A percentile compares a stretch with the other conserved stretches of the same genome.
phyloP scores from a whole-genome alignment of 2,329 filamentous ascomycete genomes.

The Geosmithia morbida region DNA sequence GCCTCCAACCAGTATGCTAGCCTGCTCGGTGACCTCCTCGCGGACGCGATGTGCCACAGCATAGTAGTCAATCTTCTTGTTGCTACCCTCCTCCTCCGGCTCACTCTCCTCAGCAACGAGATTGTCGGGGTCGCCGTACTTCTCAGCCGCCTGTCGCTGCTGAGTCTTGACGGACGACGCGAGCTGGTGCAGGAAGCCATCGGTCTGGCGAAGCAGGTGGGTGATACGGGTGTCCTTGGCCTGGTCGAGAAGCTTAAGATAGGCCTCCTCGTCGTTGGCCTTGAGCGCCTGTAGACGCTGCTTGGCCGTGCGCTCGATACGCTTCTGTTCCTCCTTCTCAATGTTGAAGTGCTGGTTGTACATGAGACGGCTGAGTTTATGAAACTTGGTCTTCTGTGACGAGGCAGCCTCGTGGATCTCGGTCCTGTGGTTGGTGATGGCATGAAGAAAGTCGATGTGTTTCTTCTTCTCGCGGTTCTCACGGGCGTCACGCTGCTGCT shows the following conservation, averaged over 20 bases:
- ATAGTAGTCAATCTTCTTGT: slow-evolving; percentile 93
- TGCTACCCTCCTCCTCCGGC: slow-evolving; percentile 52
- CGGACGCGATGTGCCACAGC: slow-evolving; percentile 92
- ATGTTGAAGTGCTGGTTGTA: slow-evolving; percentile 83
- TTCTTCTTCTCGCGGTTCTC: slow-evolving; percentile 97
- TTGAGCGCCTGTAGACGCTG: slow-evolving; percentile 98
- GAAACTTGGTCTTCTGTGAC: slow-evolving; percentile 57
- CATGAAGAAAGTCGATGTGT: slow-evolving; percentile 79
- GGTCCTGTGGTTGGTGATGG: slow-evolving; percentile 67
- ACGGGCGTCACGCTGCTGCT: slow-evolving; percentile 91
- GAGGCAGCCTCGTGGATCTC: slow-evolving; percentile 59
- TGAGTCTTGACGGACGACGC: slow-evolving; percentile 89
- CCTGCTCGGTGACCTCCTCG: slow-evolving; percentile 77
- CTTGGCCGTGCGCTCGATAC: slow-evolving; percentile 93
- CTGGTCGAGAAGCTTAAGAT: slow-evolving; percentile 92
- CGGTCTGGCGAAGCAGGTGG: slow-evolving; percentile 89
- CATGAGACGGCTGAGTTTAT: slow-evolving; percentile 86
- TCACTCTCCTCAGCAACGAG: slow-evolving; percentile 50
- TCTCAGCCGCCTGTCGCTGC: slow-evolving; percentile 68
- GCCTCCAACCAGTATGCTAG: slow-evolving; percentile 77
- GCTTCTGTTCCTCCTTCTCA: slow-evolving; percentile 98
- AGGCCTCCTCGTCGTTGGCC: slow-evolving; percentile 98
- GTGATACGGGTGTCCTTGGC: slow-evolving; percentile 99
- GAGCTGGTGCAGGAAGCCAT: slow-evolving; percentile 92
- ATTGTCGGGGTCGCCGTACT: slow-evolving; percentile 49